phyloP scores from a whole-genome alignment of 768 basidiomycete genomes.

The Lentinus tigrinus region DNA sequence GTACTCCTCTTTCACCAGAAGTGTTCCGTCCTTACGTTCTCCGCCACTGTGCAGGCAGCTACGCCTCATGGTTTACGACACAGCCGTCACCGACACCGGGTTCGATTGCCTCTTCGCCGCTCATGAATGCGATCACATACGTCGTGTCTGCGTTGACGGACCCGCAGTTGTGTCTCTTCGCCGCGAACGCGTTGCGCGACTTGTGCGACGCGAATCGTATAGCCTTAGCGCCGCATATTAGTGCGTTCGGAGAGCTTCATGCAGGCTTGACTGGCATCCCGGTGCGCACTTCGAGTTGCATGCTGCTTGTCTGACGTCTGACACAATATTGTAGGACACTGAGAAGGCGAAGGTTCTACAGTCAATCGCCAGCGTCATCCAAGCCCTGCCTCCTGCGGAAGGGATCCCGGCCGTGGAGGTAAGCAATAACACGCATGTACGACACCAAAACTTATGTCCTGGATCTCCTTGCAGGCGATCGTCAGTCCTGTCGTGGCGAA shows the following conservation, averaged over 20 bases:
- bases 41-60: slow-evolving; percentile 48
- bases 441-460: background rate
- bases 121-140: slow-evolving; percentile 66
- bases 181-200: slow-evolving; percentile 81
- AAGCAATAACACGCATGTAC: background rate
- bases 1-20: background rate
- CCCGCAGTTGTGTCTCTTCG: slow-evolving; percentile 59
- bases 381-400: slow-evolving; percentile 79
- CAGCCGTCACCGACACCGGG: slow-evolving; percentile 34
- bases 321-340: slow-evolving; percentile 51
- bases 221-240: slow-evolving; percentile 81
- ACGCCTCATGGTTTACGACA: slow-evolving; percentile 78
- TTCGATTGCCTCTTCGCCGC: slow-evolving; percentile 37
- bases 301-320: background rate
- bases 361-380: slow-evolving; percentile 90
- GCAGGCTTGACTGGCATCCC: slow-evolving; percentile 72
- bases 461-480: slow-evolving; percentile 50
- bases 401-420: slow-evolving; percentile 79
- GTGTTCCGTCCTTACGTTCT: background rate
- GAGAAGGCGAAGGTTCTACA: slow-evolving; percentile 91
- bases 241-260: slow-evolving; percentile 82
- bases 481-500: slow-evolving; percentile 72
- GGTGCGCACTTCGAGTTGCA: slow-evolving; percentile 42
- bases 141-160: slow-evolving; percentile 72
- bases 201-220: slow-evolving; percentile 87